phyloP scores from a whole-genome alignment of 1,284 basidiomycete genomes.

The Sutorius eximius region DNA sequence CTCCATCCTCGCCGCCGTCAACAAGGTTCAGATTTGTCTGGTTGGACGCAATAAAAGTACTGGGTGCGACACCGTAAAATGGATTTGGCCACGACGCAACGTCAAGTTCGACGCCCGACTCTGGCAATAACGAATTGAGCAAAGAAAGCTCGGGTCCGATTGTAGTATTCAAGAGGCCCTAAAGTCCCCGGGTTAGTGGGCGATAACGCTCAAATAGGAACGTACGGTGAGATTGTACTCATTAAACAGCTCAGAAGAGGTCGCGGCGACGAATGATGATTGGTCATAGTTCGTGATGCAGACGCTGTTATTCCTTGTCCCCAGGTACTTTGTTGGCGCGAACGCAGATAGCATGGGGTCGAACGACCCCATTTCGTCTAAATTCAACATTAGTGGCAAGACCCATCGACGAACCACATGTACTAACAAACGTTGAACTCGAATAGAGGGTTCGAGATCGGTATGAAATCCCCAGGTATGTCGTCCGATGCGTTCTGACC shows the following conservation, averaged over 20 bases:
- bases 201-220: not conserved
- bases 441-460: constrained; percentile 42
- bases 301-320: constrained; percentile 42
- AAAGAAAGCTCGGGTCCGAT: constrained; percentile 27
- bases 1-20: constrained; percentile 45
- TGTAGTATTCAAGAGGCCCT: constrained; percentile 20
- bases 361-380: constrained; percentile 46
- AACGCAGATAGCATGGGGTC: constrained; percentile 48
- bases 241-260: constrained; percentile 46
- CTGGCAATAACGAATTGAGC: constrained; percentile 28
- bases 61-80: constrained; percentile 41
- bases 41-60: constrained; percentile 40
- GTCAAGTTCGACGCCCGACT: constrained; percentile 29
- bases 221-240: constrained; percentile 38
- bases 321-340: constrained; percentile 42
- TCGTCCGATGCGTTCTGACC: constrained; percentile 29
- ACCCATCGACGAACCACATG: not conserved
- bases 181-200: not conserved
- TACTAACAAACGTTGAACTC: constrained; percentile 48
- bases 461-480: constrained; percentile 25
- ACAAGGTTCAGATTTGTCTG: constrained; percentile 38
- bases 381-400: constrained; percentile 8
- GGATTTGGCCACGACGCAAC: constrained; percentile 41
- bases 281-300: constrained; percentile 55
- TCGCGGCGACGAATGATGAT: constrained; percentile 40